Conservation (phyloP, 495 filamentous ascomycete genomes). For the Friedmanniomyces simplex region DNA sequence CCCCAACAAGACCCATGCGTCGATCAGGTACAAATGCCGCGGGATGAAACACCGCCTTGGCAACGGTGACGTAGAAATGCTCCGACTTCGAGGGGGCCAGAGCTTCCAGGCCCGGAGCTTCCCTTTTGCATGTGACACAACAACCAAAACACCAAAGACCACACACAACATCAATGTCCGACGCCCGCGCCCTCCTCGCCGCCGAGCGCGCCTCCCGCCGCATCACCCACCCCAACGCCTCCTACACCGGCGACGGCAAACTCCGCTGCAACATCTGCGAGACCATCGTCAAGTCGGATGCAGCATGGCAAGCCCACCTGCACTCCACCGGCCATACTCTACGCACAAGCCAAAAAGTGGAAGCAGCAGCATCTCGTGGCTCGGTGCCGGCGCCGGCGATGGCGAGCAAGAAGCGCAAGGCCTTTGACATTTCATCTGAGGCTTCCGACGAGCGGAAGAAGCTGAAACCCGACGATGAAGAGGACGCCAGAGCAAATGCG, state of each 20-base stretch:
- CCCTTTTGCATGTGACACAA: too few relatives aligned
- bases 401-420: conserved; percentile 35
- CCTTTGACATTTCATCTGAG: background rate
- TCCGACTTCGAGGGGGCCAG: too few relatives aligned
- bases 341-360: conserved; percentile 3
- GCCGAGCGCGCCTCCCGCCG: conserved; percentile 69
- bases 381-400: conserved; percentile 30
- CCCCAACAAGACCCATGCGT: background rate
- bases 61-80: too few relatives aligned
- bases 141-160: too few relatives aligned
- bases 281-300: conserved; percentile 48
- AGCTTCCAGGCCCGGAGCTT: too few relatives aligned
- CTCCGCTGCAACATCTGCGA: conserved; percentile 51
- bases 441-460: background rate
- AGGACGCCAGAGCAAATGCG: conserved; percentile 9
- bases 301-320: conserved; percentile 50
- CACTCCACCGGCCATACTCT: conserved; percentile 38
- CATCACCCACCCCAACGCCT: conserved; percentile 54
- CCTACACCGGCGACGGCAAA: conserved; percentile 50
- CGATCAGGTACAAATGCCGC: background rate
- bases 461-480: background rate
- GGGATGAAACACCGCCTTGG: too few relatives aligned
- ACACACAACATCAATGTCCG: conserved; percentile 53
- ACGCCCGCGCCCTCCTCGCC: conserved; percentile 71
- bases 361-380: conserved; percentile 15